phyloP scores from a whole-genome alignment of 2,329 filamentous ascomycete species.

The Ilyonectria destructans region DNA sequence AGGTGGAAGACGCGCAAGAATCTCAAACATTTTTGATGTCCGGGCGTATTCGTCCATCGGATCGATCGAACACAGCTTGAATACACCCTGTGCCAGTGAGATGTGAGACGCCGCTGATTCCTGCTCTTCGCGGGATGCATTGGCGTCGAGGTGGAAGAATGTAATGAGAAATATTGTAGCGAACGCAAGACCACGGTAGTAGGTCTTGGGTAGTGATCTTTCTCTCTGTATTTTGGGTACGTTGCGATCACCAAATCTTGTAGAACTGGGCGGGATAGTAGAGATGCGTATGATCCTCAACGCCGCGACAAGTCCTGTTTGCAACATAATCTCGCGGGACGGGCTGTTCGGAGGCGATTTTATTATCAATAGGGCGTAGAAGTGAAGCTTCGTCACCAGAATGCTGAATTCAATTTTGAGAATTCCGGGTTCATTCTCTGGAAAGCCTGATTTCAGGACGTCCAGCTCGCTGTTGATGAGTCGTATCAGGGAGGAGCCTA shows the following conservation, averaged over 20 bases:
- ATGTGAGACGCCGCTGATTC: constrained; percentile 38
- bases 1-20: constrained; percentile 10
- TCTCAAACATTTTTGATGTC: constrained; percentile 31
- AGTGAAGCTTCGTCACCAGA: constrained; percentile 33
- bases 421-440: constrained; percentile 4
- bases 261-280: constrained; percentile 6
- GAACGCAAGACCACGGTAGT: constrained; percentile 36
- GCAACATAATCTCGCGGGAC: constrained; percentile 31
- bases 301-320: constrained; percentile 28
- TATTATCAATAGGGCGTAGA: constrained; percentile 35
- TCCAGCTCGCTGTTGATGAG: constrained; percentile 38
- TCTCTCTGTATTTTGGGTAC: constrained; percentile 8
- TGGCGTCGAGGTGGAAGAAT: constrained; percentile 31
- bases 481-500: constrained; percentile 33
- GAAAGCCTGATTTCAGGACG: constrained; percentile 22
- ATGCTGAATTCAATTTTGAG: constrained; percentile 33
- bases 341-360: constrained; percentile 25
- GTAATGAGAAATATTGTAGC: constrained; percentile 41
- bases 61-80: constrained; percentile 23
- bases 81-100: constrained; percentile 28
- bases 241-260: neutral
- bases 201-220: constrained; percentile 35
- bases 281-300: constrained; percentile 35
- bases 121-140: constrained; percentile 22
- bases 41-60: constrained; percentile 36